phyloP scores from a whole-genome alignment of 176 grass and related monocot genomes.

The Carex scoparia region DNA sequence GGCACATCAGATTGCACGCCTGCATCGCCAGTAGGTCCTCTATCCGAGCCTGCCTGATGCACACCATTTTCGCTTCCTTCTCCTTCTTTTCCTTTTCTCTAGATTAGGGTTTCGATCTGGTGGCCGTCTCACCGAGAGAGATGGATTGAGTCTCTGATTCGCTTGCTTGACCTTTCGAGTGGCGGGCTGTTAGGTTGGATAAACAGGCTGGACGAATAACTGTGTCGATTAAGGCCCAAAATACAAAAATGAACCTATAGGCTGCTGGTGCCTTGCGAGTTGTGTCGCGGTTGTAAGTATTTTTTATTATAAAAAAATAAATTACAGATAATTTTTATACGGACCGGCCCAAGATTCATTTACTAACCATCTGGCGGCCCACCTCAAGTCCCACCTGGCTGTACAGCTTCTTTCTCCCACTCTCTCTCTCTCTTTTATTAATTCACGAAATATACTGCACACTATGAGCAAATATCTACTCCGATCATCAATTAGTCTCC shows the following conservation, averaged over 20 bases:
- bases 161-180: not conserved
- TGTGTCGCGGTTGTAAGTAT: no score
- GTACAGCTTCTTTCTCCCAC: no score
- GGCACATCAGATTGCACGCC: conserved; percentile 96
- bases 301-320: no score
- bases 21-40: conserved; percentile 97
- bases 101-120: conserved; percentile 15
- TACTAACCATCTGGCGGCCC: no score
- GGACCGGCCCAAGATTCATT: no score
- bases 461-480: not conserved
- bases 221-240: not conserved
- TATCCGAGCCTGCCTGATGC: conserved; percentile 88
- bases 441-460: not conserved
- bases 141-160: not conserved
- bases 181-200: not conserved
- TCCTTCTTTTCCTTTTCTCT: not conserved
- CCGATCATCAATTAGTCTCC: not conserved
- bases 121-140: not conserved
- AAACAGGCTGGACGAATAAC: not conserved
- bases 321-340: no score
- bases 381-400: no score
- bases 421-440: not conserved
- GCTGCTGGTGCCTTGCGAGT: not conserved
- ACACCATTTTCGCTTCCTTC: conserved; percentile 51
- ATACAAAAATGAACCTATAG: not conserved